Conservation (phyloP, 2,329 filamentous ascomycete species). For the Corinectria fuckeliana region DNA sequence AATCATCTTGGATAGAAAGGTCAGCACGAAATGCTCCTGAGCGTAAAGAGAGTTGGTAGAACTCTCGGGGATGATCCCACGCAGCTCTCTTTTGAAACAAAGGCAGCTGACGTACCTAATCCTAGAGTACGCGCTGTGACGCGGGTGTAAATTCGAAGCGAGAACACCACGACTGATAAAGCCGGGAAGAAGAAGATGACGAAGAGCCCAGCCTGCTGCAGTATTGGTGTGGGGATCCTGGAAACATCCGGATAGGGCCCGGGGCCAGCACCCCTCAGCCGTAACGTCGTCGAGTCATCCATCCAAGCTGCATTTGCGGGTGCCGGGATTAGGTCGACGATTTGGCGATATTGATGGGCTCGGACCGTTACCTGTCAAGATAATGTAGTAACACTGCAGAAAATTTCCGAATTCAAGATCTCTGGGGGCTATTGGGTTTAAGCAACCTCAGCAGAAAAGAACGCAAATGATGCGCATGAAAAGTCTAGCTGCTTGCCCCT, state of each 20-base stretch:
- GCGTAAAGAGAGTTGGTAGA: neutral
- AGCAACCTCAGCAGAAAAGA: neutral
- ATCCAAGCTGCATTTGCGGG: neutral
- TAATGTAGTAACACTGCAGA: neutral
- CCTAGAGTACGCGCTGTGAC: conserved; percentile 38
- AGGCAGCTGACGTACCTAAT: conserved; percentile 19
- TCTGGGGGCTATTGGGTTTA: neutral
- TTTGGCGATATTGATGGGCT: neutral
- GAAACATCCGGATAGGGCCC: conserved; percentile 33
- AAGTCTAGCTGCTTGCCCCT: neutral
- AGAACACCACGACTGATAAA: conserved; percentile 37
- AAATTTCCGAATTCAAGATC: neutral
- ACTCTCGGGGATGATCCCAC: neutral
- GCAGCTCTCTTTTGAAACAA: neutral
- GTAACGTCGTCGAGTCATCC: conserved; percentile 3
- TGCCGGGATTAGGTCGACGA: neutral
- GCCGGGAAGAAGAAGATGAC: conserved; percentile 43
- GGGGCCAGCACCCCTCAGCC: conserved; percentile 1
- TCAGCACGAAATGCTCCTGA: neutral
- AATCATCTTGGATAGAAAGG: conserved; percentile 33
- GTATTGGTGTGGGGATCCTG: conserved; percentile 42
- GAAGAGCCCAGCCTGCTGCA: conserved; percentile 40
- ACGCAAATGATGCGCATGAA: neutral
- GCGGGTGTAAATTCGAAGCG: conserved; percentile 38
- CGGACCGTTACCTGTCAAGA: neutral